These are phyloP conservation scores for Boehmeria nivea DNA, from an alignment of 306 rosid genomes.

Conservation along the genomic window DNA sequence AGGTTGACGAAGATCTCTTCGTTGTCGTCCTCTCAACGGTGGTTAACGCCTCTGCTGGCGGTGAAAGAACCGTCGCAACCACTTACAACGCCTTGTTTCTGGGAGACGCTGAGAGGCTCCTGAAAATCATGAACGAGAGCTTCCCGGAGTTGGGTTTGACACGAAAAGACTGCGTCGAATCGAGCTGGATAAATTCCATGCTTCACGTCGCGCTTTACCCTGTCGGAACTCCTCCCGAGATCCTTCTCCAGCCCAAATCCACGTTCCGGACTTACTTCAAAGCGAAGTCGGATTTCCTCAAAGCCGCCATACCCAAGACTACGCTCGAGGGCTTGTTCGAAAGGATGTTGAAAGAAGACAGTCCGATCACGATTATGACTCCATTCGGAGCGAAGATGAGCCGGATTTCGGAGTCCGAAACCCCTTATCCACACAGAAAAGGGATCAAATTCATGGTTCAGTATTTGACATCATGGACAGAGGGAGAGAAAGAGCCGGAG, in stretches of 20 bases:
- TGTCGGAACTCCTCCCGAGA: slow-evolving; percentile 7
- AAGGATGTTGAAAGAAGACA: slow-evolving; percentile 14
- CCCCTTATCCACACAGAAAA: slow-evolving; percentile 24
- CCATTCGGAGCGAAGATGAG: slow-evolving; percentile 30
- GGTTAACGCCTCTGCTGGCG: not conserved
- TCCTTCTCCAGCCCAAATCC: slow-evolving; percentile 35
- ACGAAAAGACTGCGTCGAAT: slow-evolving; percentile 19
- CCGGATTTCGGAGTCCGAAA: slow-evolving; percentile 19
- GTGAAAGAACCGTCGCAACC: slow-evolving; percentile 41
- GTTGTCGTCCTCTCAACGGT: slow-evolving; percentile 40
- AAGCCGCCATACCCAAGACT: slow-evolving; percentile 20
- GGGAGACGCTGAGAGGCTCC: slow-evolving; percentile 23
- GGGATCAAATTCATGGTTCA: slow-evolving; percentile 20
- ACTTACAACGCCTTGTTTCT: slow-evolving; percentile 28
- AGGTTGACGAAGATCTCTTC: slow-evolving; percentile 53
- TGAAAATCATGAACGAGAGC: slow-evolving; percentile 20
- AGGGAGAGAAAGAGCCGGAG: not conserved
- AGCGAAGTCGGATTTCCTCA: slow-evolving; percentile 25
- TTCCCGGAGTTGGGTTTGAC: slow-evolving; percentile 29
- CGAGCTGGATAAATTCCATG: slow-evolving; percentile 28
- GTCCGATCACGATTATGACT: slow-evolving; percentile 18
- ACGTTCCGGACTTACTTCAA: slow-evolving; percentile 20
- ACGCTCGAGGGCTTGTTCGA: slow-evolving; percentile 19
- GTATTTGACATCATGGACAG: slow-evolving; percentile 21
- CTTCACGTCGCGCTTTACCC: slow-evolving; percentile 23